phyloP scores from a whole-genome alignment of 2,329 filamentous ascomycete genomes.

The Cladobotryum mycophilum region DNA sequence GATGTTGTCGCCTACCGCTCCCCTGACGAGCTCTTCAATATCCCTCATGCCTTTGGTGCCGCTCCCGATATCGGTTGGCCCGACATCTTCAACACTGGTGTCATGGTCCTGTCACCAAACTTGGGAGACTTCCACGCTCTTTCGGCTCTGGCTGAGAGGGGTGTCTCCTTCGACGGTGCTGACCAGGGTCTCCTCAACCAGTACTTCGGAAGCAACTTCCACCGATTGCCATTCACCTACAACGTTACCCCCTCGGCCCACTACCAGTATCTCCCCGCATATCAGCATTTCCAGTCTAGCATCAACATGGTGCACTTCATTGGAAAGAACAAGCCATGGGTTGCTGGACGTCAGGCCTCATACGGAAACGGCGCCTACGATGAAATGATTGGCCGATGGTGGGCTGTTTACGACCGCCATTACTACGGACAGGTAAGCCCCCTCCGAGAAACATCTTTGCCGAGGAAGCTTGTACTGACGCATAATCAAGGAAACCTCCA shows the following conservation, averaged over 20 bases:
- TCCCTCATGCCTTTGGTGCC: constrained; percentile 55
- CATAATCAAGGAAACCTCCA: constrained; percentile 12
- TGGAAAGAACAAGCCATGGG: constrained; percentile 86
- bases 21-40: constrained; percentile 83
- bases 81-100: constrained; percentile 94
- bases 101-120: constrained; percentile 86
- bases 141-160: constrained; percentile 72
- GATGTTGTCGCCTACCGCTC: constrained; percentile 88
- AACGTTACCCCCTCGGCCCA: constrained; percentile 95
- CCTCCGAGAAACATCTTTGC: background rate
- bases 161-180: constrained; percentile 92
- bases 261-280: constrained; percentile 96
- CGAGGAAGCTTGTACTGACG: background rate
- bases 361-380: constrained; percentile 61
- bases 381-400: constrained; percentile 84
- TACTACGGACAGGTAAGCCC: constrained; percentile 52
- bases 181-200: constrained; percentile 95
- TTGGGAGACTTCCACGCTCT: constrained; percentile 84
- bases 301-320: constrained; percentile 96
- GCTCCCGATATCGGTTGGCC: constrained; percentile 97
- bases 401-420: constrained; percentile 88
- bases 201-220: constrained; percentile 78
- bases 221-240: constrained; percentile 89
- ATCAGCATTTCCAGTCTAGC: constrained; percentile 82
- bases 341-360: constrained; percentile 50